These are phyloP conservation scores for Apophysomyces ossiformis DNA, from an alignment of 371 early-diverging fungal genomes.

Conservation along the genomic window DNA sequence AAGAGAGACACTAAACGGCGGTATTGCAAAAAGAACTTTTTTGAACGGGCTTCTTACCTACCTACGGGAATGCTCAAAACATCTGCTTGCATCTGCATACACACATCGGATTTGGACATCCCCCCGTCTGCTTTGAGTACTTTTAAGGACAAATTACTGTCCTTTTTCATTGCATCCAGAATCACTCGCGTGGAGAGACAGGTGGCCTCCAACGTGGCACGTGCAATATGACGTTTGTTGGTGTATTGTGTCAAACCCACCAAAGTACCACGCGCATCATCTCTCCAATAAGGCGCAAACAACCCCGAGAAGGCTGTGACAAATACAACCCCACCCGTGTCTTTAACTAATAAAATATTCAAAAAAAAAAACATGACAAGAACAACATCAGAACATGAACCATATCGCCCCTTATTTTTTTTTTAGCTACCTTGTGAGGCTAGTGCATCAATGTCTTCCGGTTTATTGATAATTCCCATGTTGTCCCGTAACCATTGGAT, in stretches of 20 bases:
- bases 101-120: slow-evolving; percentile 84
- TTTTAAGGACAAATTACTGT: slow-evolving; percentile 64
- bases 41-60: slow-evolving; percentile 2
- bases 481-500: slow-evolving; percentile 93
- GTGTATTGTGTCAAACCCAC: slow-evolving; percentile 91
- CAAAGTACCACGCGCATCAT: slow-evolving; percentile 89
- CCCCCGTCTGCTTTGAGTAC: slow-evolving; percentile 92
- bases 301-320: slow-evolving; percentile 95
- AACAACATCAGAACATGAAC: too few relatives aligned
- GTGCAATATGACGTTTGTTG: slow-evolving; percentile 81
- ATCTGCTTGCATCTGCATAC: slow-evolving; percentile 94
- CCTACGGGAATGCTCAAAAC: slow-evolving; percentile 71
- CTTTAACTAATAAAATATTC: slow-evolving; percentile 46
- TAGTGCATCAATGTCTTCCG: slow-evolving; percentile 70
- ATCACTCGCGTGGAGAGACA: slow-evolving; percentile 91
- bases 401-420: slow-evolving; percentile 3
- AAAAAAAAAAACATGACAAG: not conserved
- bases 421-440: slow-evolving; percentile 31
- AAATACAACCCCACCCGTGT: slow-evolving; percentile 93
- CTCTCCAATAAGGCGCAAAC: slow-evolving; percentile 96
- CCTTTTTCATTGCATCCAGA: slow-evolving; percentile 86
- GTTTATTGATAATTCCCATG: slow-evolving; percentile 74
- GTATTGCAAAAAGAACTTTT: too few relatives aligned
- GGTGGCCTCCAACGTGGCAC: slow-evolving; percentile 90
- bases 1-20: too few relatives aligned